Base-by-base conservation (phyloP, 768 basidiomycete genomes). In the Amanita polypyramis region DNA sequence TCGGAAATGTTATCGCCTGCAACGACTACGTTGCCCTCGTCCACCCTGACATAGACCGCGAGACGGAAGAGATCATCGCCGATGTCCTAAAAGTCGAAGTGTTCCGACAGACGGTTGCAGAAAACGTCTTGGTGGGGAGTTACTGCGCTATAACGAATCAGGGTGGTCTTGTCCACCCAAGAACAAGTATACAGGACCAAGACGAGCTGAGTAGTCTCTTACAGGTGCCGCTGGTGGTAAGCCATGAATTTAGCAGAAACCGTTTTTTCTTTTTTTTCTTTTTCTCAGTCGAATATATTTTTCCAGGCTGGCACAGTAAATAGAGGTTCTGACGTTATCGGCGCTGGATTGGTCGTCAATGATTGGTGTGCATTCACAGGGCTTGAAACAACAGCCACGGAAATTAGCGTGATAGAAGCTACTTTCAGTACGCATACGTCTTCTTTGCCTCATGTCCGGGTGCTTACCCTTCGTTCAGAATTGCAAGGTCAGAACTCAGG, bases 281-380 rank as follows among this genome's bases (percentile, higher is more conserved):
- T 38, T 5, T 36, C 11, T 36, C 23, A 37, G 14, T 17, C 5
- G n/a, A 23, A 8, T 15, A n/a, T n/a, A n/a, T 12, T 1, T 2
- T 9, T 8, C 2, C 15, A 95, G 92, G 93, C 96, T 43, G 96
- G 96, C 19, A 98, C 96, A 2, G 92, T 99, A 51, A 99, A 98
- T 67, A 84, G 96, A 61, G 96, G 96, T 58, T 96, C 93, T 40
- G 96, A 98, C 58, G 93, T 98, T 32, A 83, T 99, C 54, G 96
- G 96, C 25, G 96, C 95, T 7, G 96, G 96, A 25, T 74, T 98
- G 29, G 92, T 99, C 48, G 96, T 98, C 49, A 99, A 99, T 59
- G 96, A 98, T 63, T 98, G 96, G 96, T 91, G 89, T 69, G 96
- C 96, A 8, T 98, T 98, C 67, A 92, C 93, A n/a, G 96, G 96